Percentiles rank a stretch among this genome's conserved stretches.
These are phyloP conservation scores for Saccharomyces hybrid DNA, from an alignment of 1,139 yeast genomes.

Conservation along the genomic window DNA sequence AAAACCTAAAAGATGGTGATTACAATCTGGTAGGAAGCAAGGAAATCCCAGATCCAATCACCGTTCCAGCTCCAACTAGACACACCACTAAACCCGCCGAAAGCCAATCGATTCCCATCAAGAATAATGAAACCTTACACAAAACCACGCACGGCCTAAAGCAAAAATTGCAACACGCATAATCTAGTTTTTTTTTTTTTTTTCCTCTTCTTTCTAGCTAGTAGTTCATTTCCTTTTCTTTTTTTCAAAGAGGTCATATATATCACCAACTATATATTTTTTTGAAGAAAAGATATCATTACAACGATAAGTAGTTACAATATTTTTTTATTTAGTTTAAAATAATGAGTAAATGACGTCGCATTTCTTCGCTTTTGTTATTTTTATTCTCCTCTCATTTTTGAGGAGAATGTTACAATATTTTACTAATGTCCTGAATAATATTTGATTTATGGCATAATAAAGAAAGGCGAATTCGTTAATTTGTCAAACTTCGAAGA, in stretches of 20 bases:
- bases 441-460: background rate
- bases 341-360: background rate
- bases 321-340: background rate
- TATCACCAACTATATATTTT: background rate
- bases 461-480: background rate
- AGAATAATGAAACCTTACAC: background rate
- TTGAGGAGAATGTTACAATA: background rate
- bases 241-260: background rate
- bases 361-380: background rate
- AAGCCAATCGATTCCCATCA: background rate
- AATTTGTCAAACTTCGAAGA: background rate
- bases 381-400: background rate
- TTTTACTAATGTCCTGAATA: background rate
- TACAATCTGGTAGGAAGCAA: background rate
- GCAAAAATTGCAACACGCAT: background rate
- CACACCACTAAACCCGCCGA: background rate
- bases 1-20: background rate
- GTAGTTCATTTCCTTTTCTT: background rate
- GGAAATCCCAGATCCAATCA: background rate
- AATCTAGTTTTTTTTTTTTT: background rate
- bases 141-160: background rate
- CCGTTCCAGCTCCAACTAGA: background rate
- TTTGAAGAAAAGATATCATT: background rate
- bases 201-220: background rate
- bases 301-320: background rate